Evolutionary conservation across 192 early-diverging fungal genomes (phyloP), one percentile per base, ranked within the genome.

Genomic region (Umbelopsis isabellina): DNA sequence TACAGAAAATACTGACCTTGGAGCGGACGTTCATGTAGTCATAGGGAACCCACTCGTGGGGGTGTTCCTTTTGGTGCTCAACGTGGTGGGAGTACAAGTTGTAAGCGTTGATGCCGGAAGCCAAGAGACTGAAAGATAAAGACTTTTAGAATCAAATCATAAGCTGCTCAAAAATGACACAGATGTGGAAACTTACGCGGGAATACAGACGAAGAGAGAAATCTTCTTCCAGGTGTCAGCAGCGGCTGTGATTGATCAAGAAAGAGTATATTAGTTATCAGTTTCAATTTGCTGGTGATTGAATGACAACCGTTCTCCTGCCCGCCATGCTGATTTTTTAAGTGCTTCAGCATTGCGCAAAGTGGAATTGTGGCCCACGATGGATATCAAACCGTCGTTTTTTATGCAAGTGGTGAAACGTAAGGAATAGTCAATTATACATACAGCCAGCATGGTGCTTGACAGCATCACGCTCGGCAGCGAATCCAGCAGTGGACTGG

Each of bases 1-100:
- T n/a, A n/a, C n/a, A n/a, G n/a, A n/a, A n/a, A n/a, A 67, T 52
- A 41, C 51, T 78, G 77, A 91, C 90, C 85, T 73, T 90, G 85
- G 55, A 90, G 82, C 66, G 82, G 78, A 72, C 86, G 82, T 81
- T 84, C 44, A 79, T 71, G 22, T 79, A 79, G 4, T 70, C 72
- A 30, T 74, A 79, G 30, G 69, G 69, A 49, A 72, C 51, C 51
- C 64, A 72, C 51, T 73, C 69, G 46, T 70, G 52, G 25, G 72
- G 77, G 66, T 79, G 77, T 22, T 79, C 68, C 35, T 25, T 49
- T n/a, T 55, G 41, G 66, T 79, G 77, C 20, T 79, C 72, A 20
- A 58, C 21, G 46, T 79, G 77, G 27, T 71, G 48, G 13, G n/a
- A 30, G 35, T 74, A 74, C 47, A 79, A 67, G 69, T 74, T 71